Conservation (phyloP, 208 protist species). For the Acanthamoeba triangularis region DNA sequence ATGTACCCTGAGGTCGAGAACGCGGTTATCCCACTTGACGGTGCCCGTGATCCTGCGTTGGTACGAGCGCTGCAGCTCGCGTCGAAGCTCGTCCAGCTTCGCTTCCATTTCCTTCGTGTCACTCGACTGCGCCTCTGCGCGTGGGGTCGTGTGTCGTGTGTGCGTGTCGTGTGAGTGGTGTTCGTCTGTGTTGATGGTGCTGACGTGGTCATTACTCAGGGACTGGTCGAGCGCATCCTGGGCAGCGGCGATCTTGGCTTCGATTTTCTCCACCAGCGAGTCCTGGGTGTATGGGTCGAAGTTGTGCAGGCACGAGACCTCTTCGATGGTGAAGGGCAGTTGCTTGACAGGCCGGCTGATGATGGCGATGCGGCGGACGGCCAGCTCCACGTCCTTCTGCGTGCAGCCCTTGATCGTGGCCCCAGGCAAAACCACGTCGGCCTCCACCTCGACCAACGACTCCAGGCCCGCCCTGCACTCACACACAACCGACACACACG, state of each 20-base stretch:
- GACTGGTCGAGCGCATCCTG: neutral
- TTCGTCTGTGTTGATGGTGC: neutral
- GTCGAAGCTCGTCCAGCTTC: neutral
- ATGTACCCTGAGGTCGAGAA: neutral
- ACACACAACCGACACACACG: too few species aligned
- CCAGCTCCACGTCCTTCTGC: slow-evolving; percentile 78
- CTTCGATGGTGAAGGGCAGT: neutral
- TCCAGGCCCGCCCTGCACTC: slow-evolving; percentile 3
- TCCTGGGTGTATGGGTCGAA: neutral
- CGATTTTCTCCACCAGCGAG: too few species aligned
- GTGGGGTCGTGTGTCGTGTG: too few species aligned
- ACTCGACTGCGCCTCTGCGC: too few species aligned
- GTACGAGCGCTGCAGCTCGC: neutral
- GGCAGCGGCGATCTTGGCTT: neutral
- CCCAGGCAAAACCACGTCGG: neutral
- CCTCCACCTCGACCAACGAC: slow-evolving; percentile 79
- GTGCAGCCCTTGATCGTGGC: slow-evolving; percentile 34
- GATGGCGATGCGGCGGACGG: neutral
- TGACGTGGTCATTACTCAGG: neutral
- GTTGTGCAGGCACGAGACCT: neutral
- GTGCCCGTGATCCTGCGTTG: neutral
- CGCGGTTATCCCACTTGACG: neutral
- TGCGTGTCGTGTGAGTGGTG: too few species aligned
- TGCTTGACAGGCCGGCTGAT: neutral
- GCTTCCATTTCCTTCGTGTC: neutral